Percentiles rank a stretch among this genome's conserved stretches.
Conservation (phyloP, 2,329 filamentous ascomycete genomes). For the Neofusicoccum umdonicola region DNA sequence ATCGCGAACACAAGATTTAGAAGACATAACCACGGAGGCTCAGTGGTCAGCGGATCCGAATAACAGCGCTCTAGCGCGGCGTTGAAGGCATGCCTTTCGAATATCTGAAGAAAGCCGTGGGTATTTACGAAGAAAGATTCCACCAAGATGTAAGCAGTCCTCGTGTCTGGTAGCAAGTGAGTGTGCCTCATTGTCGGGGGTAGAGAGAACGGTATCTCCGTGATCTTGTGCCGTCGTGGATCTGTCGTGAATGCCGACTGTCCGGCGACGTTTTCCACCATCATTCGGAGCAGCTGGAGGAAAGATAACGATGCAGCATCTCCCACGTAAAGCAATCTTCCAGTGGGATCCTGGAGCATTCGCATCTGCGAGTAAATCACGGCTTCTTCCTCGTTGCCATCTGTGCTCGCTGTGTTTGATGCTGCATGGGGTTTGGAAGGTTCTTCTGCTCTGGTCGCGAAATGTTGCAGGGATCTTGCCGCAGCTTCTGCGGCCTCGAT, state of each 20-base stretch:
- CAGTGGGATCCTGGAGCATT: slow-evolving; percentile 60
- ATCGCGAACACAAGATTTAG: slow-evolving; percentile 63
- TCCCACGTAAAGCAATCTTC: slow-evolving; percentile 60
- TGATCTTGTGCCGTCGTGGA: slow-evolving; percentile 55
- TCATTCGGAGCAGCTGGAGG: slow-evolving; percentile 59
- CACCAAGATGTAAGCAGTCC: slow-evolving; percentile 54
- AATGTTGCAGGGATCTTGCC: slow-evolving; percentile 27
- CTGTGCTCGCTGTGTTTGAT: slow-evolving; percentile 36
- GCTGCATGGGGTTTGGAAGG: slow-evolving; percentile 24
- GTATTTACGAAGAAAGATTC: slow-evolving; percentile 64
- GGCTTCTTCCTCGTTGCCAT: slow-evolving; percentile 55
- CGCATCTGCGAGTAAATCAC: slow-evolving; percentile 54
- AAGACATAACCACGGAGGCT: slow-evolving; percentile 56
- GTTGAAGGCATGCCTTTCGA: slow-evolving; percentile 54
- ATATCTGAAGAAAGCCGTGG: slow-evolving; percentile 59
- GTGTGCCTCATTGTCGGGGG: slow-evolving; percentile 48
- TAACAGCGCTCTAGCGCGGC: slow-evolving; percentile 55
- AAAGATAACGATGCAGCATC: slow-evolving; percentile 62
- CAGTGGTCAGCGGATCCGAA: slow-evolving; percentile 50
- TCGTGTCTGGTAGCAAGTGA: slow-evolving; percentile 55
- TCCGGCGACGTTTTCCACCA: slow-evolving; percentile 57
- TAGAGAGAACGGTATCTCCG: slow-evolving; percentile 54
- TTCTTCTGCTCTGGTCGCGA: slow-evolving; percentile 24
- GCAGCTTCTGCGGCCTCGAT: slow-evolving; percentile 22
- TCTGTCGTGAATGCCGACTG: slow-evolving; percentile 58